Evolutionary conservation across 2,329 filamentous ascomycete species (phyloP).

Genomic region (Gaeumannomyces tritici): DNA sequence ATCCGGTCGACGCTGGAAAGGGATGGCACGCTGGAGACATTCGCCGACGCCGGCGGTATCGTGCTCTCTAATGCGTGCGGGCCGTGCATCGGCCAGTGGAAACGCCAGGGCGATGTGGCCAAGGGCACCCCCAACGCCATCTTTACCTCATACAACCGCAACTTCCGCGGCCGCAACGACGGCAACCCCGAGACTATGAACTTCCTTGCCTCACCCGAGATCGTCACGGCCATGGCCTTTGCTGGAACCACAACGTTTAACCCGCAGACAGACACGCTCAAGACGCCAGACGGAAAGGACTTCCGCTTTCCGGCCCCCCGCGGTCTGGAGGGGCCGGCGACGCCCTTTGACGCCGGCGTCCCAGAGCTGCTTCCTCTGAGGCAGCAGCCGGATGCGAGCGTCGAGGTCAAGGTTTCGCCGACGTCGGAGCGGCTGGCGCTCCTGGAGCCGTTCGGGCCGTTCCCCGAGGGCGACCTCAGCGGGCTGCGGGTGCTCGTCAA

Average conservation of each 20-base stretch:
- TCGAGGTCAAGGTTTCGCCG: conserved; percentile 70
- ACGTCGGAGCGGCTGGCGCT: conserved; percentile 84
- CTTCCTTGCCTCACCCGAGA: conserved; percentile 92
- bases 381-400: conserved; percentile 59
- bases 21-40: conserved; percentile 77
- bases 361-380: conserved; percentile 54
- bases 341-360: conserved; percentile 70
- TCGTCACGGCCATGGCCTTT: conserved; percentile 94
- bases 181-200: conserved; percentile 97
- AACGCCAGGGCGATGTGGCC: conserved; percentile 71
- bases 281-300: conserved; percentile 65
- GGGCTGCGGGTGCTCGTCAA: conserved; percentile 86
- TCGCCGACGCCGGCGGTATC: conserved; percentile 76
- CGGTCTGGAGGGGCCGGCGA: conserved; percentile 53
- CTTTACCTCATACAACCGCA: conserved; percentile 95
- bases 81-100: conserved; percentile 92
- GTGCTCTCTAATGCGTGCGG: conserved; percentile 93
- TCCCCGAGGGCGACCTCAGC: conserved; percentile 65
- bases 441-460: conserved; percentile 81
- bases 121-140: conserved; percentile 92
- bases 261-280: conserved; percentile 78
- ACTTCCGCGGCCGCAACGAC: conserved; percentile 95
- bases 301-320: conserved; percentile 80
- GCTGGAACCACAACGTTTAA: conserved; percentile 92
- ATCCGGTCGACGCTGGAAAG: conserved; percentile 89